phyloP scores from a whole-genome alignment of 768 basidiomycete species.

The Boletus fagicola region DNA sequence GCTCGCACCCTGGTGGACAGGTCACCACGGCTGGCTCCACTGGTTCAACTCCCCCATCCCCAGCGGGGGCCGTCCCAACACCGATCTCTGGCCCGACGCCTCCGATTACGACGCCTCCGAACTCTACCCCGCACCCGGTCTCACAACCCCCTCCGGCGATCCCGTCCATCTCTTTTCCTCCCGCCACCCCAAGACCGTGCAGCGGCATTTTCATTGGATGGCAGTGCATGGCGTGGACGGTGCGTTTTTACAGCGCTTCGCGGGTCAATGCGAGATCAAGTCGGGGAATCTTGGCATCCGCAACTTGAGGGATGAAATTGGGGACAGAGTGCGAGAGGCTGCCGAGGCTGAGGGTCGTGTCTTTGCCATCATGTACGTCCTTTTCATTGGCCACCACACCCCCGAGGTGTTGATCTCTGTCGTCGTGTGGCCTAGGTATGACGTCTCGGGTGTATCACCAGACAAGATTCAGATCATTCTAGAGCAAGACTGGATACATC shows the following conservation, averaged over 20 bases:
- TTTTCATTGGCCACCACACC: not conserved
- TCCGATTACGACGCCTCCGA: slow-evolving; percentile 70
- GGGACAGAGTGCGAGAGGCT: slow-evolving; percentile 67
- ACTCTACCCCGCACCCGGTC: slow-evolving; percentile 65
- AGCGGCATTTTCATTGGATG: slow-evolving; percentile 66
- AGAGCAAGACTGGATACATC: slow-evolving; percentile 72
- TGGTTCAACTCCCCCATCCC: slow-evolving; percentile 75
- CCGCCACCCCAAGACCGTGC: slow-evolving; percentile 70
- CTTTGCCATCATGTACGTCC: slow-evolving; percentile 77
- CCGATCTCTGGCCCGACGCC: slow-evolving; percentile 79
- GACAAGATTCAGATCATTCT: slow-evolving; percentile 66
- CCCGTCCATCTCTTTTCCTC: slow-evolving; percentile 77
- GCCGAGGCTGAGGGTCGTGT: slow-evolving; percentile 80
- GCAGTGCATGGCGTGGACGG: slow-evolving; percentile 77
- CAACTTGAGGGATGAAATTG: slow-evolving; percentile 69
- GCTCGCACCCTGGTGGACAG: slow-evolving; percentile 25
- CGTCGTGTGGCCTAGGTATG: slow-evolving; percentile 55
- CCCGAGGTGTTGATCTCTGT: not conserved
- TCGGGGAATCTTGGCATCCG: slow-evolving; percentile 55
- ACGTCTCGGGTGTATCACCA: slow-evolving; percentile 73
- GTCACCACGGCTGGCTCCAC: slow-evolving; percentile 85
- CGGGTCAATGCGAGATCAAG: slow-evolving; percentile 59
- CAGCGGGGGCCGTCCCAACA: slow-evolving; percentile 67
- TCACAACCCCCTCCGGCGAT: slow-evolving; percentile 53
- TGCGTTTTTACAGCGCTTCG: slow-evolving; percentile 78